Conservation (phyloP, 1,284 basidiomycete species). For the Boletus holoroseus region DNA sequence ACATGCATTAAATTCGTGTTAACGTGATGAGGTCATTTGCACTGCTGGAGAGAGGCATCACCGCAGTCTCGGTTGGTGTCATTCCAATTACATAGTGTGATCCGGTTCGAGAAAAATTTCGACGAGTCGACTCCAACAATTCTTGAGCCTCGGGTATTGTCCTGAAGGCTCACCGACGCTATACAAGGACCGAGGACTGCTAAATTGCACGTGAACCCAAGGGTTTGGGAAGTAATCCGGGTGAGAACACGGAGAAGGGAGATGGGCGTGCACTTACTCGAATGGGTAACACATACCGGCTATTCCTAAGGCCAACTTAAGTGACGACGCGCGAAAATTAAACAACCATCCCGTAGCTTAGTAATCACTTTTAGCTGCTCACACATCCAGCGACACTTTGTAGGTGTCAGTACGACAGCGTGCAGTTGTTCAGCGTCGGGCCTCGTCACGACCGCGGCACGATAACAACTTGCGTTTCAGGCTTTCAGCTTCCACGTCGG, state of each 20-base stretch:
- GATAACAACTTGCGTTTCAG: background rate
- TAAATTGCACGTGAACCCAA: background rate
- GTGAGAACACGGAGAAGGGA: background rate
- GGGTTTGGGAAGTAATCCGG: slow-evolving; percentile 6
- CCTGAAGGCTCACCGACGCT: slow-evolving; percentile 1
- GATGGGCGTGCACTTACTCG: slow-evolving; percentile 12
- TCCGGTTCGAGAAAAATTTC: slow-evolving; percentile 14
- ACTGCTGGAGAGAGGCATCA: slow-evolving; percentile 18
- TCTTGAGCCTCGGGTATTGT: background rate
- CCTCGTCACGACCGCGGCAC: background rate
- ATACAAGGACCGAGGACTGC: slow-evolving; percentile 1
- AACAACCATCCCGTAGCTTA: background rate
- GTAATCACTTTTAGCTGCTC: slow-evolving; percentile 8
- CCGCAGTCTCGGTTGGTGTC: slow-evolving; percentile 20
- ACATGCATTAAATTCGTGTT: slow-evolving; percentile 34
- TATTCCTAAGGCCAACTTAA: too few species aligned
- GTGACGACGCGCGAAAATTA: slow-evolving; percentile 4
- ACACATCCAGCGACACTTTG: slow-evolving; percentile 2
- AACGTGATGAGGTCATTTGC: slow-evolving; percentile 29
- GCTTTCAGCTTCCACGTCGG: background rate
- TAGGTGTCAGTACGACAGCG: background rate
- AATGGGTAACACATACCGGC: slow-evolving; percentile 8
- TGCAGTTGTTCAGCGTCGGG: background rate
- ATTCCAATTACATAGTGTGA: background rate
- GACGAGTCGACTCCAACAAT: background rate